Percentiles rank a stretch among this genome's conserved stretches.
These are phyloP conservation scores for Termitomyces bulborhizus DNA, from an alignment of 768 basidiomycete species.

Conservation along the genomic window DNA sequence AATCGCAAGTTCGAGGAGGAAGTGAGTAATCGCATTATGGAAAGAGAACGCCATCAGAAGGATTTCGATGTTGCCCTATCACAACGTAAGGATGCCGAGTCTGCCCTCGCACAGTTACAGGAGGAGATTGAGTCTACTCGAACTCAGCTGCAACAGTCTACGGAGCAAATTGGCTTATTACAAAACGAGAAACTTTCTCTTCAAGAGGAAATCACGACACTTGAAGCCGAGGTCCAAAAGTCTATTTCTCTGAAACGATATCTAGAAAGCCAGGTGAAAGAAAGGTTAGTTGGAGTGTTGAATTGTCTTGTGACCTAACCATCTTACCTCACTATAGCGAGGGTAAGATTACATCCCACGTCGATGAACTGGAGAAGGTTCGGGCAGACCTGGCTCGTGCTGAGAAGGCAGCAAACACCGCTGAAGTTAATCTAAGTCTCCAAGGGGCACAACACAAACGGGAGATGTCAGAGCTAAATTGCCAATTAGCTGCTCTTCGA, in stretches of 20 bases:
- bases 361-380: conserved; percentile 33
- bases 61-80: conserved; percentile 24
- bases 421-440: conserved; percentile 61
- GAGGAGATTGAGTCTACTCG: conserved; percentile 29
- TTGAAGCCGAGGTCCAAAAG: conserved; percentile 64
- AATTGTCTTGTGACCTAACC: background rate
- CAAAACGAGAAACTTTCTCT: conserved; percentile 47
- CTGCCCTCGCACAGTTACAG: conserved; percentile 27
- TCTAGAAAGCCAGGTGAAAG: conserved; percentile 57
- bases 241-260: conserved; percentile 53
- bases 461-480: conserved; percentile 49
- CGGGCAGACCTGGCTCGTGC: conserved; percentile 41
- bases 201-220: conserved; percentile 49
- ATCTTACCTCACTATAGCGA: conserved; percentile 34
- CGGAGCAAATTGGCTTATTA: conserved; percentile 25
- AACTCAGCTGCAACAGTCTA: conserved; percentile 35
- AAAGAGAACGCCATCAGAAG: conserved; percentile 24
- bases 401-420: conserved; percentile 53
- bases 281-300: conserved; percentile 37
- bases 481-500: conserved; percentile 47
- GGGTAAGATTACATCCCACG: conserved; percentile 29
- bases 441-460: conserved; percentile 65
- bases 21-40: conserved; percentile 23
- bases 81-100: conserved; percentile 24
- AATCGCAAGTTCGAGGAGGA: conserved; percentile 33